Evolutionary conservation across 2,329 filamentous ascomycete genomes (phyloP).

Genomic region (Fusarium solani-melongenae): DNA sequence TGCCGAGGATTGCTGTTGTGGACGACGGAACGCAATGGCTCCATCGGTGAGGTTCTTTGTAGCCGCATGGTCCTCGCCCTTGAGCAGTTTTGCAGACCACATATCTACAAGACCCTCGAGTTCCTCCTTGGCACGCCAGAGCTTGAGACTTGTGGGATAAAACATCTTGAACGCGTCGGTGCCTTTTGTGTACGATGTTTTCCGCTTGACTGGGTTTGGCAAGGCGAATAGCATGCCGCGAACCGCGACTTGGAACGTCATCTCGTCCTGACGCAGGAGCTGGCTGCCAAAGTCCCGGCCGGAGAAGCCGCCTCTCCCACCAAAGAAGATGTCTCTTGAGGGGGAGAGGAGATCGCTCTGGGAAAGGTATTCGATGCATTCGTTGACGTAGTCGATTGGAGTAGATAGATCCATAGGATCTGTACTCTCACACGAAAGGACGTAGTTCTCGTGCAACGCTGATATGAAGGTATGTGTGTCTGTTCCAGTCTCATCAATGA

Average conservation of each 20-base stretch:
- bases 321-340: conserved; percentile 76
- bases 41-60: conserved; percentile 56
- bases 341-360: conserved; percentile 87
- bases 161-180: conserved; percentile 87
- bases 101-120: conserved; percentile 78
- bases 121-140: conserved; percentile 88
- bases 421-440: conserved; percentile 78
- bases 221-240: conserved; percentile 87
- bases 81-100: conserved; percentile 72
- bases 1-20: conserved; percentile 46
- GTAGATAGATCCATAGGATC: conserved; percentile 62
- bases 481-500: conserved; percentile 94
- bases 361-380: conserved; percentile 88
- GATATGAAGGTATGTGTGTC: conserved; percentile 92
- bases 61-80: conserved; percentile 58
- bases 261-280: conserved; percentile 88
- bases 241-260: conserved; percentile 91
- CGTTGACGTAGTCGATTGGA: conserved; percentile 81
- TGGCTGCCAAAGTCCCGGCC: conserved; percentile 74
- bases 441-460: conserved; percentile 93
- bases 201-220: conserved; percentile 85
- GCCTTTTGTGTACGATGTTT: conserved; percentile 57
- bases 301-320: conserved; percentile 65
- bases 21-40: conserved; percentile 61
- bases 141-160: conserved; percentile 84